These are phyloP conservation scores for Coemansia sp. DNA, from an alignment of 192 early-diverging fungal genomes.

Conservation along the genomic window DNA sequence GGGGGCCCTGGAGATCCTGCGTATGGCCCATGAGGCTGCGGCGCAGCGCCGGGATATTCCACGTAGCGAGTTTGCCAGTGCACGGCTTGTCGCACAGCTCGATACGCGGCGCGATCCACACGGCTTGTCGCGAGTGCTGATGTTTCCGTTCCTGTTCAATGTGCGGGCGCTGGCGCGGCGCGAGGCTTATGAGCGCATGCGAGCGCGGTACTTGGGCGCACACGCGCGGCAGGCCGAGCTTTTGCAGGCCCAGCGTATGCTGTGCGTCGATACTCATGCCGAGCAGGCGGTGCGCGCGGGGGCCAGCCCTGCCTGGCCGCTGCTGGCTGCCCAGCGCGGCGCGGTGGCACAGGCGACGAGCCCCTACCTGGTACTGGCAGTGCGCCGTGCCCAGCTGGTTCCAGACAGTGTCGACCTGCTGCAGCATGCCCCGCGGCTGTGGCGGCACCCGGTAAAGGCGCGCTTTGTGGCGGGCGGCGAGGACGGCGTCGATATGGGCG, in stretches of 20 bases:
- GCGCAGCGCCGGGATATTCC: neutral
- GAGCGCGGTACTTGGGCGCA: constrained; percentile 19
- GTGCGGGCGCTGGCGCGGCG: constrained; percentile 10
- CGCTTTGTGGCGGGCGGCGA: constrained; percentile 85
- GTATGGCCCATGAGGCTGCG: constrained; percentile 16
- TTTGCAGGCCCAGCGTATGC: constrained; percentile 28
- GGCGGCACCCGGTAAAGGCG: constrained; percentile 52
- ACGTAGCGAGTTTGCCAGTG: constrained; percentile 2
- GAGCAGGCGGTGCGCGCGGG: constrained; percentile 21
- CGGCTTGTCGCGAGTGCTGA: no score
- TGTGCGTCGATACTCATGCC: constrained; percentile 25
- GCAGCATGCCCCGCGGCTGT: neutral
- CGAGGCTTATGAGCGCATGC: constrained; percentile 31
- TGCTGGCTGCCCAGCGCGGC: constrained; percentile 13
- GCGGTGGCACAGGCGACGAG: constrained; percentile 9
- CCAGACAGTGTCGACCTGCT: constrained; percentile 63
- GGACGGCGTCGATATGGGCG: constrained; percentile 92
- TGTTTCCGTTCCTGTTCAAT: constrained; percentile 31
- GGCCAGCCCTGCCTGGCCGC: constrained; percentile 26
- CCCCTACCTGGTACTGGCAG: constrained; percentile 76
- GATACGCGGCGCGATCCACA: constrained; percentile 14
- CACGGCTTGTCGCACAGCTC: constrained; percentile 11
- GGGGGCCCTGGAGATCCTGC: constrained; percentile 34
- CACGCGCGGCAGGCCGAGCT: constrained; percentile 36
- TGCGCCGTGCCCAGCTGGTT: constrained; percentile 64